phyloP scores from a whole-genome alignment of 164 flowering plant genomes.

The Tetracentron sinense region DNA sequence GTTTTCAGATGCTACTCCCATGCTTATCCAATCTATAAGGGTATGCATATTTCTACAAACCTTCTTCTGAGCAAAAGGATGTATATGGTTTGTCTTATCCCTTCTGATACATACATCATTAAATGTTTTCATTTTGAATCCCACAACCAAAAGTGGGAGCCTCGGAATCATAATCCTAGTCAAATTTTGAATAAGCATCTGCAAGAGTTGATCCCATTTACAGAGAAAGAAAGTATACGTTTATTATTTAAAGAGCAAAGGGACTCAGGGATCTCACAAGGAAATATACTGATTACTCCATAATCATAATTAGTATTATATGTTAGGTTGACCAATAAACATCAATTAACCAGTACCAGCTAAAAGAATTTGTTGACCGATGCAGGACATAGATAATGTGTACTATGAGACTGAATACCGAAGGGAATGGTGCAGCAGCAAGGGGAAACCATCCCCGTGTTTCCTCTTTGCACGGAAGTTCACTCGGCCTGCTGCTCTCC shows the following conservation, averaged over 20 bases:
- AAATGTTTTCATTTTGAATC: neutral
- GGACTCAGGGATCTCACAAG: no score
- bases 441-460: slow-evolving; percentile 69
- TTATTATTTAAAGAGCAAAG: no score
- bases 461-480: slow-evolving; percentile 94
- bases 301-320: neutral
- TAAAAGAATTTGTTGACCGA: neutral
- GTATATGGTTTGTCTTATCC: neutral
- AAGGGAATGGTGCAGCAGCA: slow-evolving; percentile 90
- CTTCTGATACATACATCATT: neutral
- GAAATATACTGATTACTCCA: no score
- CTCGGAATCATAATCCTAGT: no score
- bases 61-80: neutral
- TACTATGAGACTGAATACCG: slow-evolving; percentile 79
- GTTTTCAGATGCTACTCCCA: slow-evolving; percentile 79
- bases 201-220: no score
- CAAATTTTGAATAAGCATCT: no score
- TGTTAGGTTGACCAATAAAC: no score
- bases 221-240: neutral
- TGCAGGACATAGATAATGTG: slow-evolving; percentile 74
- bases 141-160: neutral
- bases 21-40: slow-evolving; percentile 52
- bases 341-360: neutral
- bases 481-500: slow-evolving; percentile 79
- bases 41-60: slow-evolving; percentile 12